These are phyloP conservation scores for Corrigiola litoralis DNA, from an alignment of 179 eudicot genomes.

Conservation along the genomic window DNA sequence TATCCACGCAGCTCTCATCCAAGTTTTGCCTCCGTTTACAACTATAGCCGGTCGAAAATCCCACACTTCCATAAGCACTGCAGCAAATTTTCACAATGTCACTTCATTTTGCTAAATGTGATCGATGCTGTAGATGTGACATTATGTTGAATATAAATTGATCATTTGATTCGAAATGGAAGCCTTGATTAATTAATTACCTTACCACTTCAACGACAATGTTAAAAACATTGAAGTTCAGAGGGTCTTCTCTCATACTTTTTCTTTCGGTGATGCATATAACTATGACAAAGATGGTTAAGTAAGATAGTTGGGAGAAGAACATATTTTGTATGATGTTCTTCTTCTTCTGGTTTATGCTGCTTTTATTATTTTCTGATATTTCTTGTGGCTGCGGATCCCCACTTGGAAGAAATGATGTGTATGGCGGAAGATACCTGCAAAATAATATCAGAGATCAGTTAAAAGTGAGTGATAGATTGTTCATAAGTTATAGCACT, in stretches of 20 bases:
- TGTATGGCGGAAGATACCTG: constrained; percentile 78
- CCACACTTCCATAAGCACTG: constrained; percentile 86
- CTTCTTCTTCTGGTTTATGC: not conserved
- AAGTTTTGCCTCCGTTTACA: constrained; percentile 41
- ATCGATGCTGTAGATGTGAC: too few relatives aligned
- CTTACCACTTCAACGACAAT: constrained; percentile 53
- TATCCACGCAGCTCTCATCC: constrained; percentile 37
- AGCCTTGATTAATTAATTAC: too few relatives aligned
- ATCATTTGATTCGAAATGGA: too few relatives aligned
- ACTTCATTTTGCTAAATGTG: too few relatives aligned
- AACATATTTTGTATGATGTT: constrained; percentile 23
- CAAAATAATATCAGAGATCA: too few relatives aligned
- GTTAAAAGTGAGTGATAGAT: too few relatives aligned
- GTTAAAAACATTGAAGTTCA: constrained; percentile 50
- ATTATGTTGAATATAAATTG: too few relatives aligned
- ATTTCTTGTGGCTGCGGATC: constrained; percentile 15
- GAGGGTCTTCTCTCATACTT: constrained; percentile 48
- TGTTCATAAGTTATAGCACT: too few relatives aligned
- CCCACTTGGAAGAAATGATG: constrained; percentile 44
- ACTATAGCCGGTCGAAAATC: constrained; percentile 67
- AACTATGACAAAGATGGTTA: constrained; percentile 39
- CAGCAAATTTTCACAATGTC: constrained; percentile 11
- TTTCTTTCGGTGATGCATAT: constrained; percentile 55
- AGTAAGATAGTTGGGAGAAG: constrained; percentile 38
- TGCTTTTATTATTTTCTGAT: not conserved